Evolutionary conservation across 129 eudicot genomes (phyloP).

Genomic region (Flaveria robusta): DNA sequence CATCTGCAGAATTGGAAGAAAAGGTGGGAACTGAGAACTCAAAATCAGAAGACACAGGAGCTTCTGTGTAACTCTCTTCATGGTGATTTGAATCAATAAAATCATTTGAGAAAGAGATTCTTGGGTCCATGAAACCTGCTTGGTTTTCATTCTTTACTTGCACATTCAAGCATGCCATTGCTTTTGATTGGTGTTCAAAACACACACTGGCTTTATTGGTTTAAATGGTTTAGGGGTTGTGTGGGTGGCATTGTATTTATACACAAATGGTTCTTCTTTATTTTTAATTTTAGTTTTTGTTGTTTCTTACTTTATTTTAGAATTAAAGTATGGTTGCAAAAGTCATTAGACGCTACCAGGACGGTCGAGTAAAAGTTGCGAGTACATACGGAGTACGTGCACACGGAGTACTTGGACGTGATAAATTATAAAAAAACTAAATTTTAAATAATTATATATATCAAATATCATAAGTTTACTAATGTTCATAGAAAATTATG

Average conservation of each 20-base stretch:
- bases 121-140: constrained; percentile 65
- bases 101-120: constrained; percentile 97
- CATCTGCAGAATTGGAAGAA: constrained; percentile 69
- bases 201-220: not conserved
- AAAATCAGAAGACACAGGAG: constrained; percentile 89
- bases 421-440: no score
- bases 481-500: no score
- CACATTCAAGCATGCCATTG: constrained; percentile 89
- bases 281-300: not conserved
- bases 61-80: constrained; percentile 51
- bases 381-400: no score
- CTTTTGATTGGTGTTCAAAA: not conserved
- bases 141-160: constrained; percentile 58
- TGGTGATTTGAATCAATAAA: constrained; percentile 61
- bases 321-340: no score
- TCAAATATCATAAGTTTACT: no score
- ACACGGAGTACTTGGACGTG: no score
- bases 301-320: no score
- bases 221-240: constrained; percentile 27
- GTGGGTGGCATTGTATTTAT: constrained; percentile 36
- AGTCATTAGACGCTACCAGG: no score
- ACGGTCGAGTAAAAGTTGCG: no score
- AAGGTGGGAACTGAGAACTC: constrained; percentile 60
- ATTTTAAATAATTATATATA: not conserved
- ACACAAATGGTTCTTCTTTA: constrained; percentile 13